These are phyloP conservation scores for Cicer yamashitae DNA, from an alignment of 306 rosid genomes.

Conservation along the genomic window DNA sequence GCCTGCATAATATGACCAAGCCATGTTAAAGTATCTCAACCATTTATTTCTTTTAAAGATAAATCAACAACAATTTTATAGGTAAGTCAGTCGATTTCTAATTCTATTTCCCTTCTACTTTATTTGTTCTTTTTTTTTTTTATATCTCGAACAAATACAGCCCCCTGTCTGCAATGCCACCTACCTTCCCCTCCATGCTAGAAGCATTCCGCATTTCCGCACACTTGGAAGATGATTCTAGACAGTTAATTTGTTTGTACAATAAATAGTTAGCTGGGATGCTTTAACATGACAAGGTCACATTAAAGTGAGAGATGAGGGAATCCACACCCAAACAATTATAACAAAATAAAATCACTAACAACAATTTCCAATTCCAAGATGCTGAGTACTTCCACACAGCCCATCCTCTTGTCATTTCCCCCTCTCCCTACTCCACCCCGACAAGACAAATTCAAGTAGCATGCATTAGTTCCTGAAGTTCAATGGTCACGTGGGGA, in stretches of 20 bases:
- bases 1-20: neutral
- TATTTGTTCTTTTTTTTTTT: neutral
- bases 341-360: neutral
- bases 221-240: neutral
- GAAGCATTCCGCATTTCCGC: neutral
- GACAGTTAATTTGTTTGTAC: neutral
- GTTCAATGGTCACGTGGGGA: neutral
- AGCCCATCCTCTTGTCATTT: conserved; percentile 11
- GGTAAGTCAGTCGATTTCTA: neutral
- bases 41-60: neutral
- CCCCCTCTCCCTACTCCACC: neutral
- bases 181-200: neutral
- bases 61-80: neutral
- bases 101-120: neutral
- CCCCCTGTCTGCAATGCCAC: neutral
- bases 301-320: neutral
- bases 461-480: conserved; percentile 14
- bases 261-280: neutral
- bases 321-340: neutral
- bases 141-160: neutral
- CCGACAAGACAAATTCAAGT: neutral
- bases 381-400: conserved; percentile 2
- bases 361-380: conserved; percentile 19
- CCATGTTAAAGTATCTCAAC: neutral
- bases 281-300: neutral